Evolutionary conservation across 805 yeast species (phyloP), one percentile per base, ranked within the genome.

Genomic region (Nakazawaea pomicola): DNA sequence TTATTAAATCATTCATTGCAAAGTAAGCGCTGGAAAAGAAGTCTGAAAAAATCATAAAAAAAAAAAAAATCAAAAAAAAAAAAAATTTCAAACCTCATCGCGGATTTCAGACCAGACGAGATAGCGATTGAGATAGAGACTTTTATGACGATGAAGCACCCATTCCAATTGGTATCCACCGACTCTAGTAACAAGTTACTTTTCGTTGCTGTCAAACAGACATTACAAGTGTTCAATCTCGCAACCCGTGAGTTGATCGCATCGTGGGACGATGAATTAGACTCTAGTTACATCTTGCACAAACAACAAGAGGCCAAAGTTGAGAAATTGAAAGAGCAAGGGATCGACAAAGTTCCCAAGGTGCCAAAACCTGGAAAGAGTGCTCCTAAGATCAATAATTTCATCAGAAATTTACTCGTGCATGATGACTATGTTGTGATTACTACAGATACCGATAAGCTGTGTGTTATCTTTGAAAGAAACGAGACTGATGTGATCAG

Each of bases 361-460:
- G 56, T 74, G 8, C 82, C 84, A 15, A 67, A 68, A 6, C 80
- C 85, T 14, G 84, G 85, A 2, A 72, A 78, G 1, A 88, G 85
- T 7, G 84, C 84, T 4, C 84, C 86, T 18, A 78, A 76, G 38
- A 68, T 76, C 19, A 77, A 72, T 56, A 81, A 81, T 46, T 78
- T 82, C 50, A 76, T 90, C 36, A 73, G 95, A 56, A 72, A 78
- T 17, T 58, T 90, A 47, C 60, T 63, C 6, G 54, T 87, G 38
- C 64, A 78, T 7, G 62, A 74, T 18, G 65, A 73, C 49, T 67
- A 69, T 51, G 57, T 90, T 28, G 67, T 85, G 19, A 83, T 78
- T 1, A 78, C 86, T 33, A 80, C 95, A 2, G 95, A 87, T 55
- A 83, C 82, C 43, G 95, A 85, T 55, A 93, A 91, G 60, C 79